Percentiles rank a stretch among this genome's conserved stretches.
Conservation (phyloP, 2,329 filamentous ascomycete genomes). For the Colletotrichum costaricense region DNA sequence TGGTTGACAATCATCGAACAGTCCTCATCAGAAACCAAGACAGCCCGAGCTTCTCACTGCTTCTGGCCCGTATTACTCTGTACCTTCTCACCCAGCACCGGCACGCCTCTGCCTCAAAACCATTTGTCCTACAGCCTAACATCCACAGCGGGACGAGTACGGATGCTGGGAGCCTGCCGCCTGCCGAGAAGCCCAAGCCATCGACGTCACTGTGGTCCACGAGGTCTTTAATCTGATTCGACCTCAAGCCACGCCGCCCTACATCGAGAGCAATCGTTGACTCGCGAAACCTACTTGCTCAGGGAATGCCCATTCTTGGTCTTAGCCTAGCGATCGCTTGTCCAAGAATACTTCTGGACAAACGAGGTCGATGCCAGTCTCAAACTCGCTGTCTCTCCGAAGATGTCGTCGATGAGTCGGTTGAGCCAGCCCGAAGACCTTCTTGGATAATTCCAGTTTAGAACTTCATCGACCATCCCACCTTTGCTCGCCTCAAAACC, state of each 20-base stretch:
- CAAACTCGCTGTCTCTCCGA: constrained; percentile 3
- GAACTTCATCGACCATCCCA: constrained; percentile 20
- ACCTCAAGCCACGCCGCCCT: constrained; percentile 21
- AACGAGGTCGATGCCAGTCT: constrained; percentile 29
- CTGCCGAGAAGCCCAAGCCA: constrained; percentile 24
- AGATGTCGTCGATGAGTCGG: not conserved
- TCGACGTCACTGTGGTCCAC: constrained; percentile 28
- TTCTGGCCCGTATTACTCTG: not conserved
- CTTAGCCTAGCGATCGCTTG: not conserved
- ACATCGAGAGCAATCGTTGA: constrained; percentile 10
- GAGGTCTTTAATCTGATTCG: constrained; percentile 15
- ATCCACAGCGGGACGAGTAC: not conserved
- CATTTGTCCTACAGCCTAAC: constrained; percentile 1
- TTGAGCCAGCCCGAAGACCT: not conserved
- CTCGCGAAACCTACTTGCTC: constrained; percentile 4
- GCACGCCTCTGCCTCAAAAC: not conserved
- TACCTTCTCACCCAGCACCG: no score
- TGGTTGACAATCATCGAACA: not conserved
- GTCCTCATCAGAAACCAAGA: constrained; percentile 15
- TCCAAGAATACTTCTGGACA: not conserved
- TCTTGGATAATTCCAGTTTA: constrained; percentile 16
- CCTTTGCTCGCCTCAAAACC: not conserved
- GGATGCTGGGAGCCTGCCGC: not conserved
- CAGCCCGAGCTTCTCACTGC: not conserved
- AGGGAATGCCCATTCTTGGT: constrained; percentile 14